Evolutionary conservation across 495 filamentous ascomycete species (phyloP).

Genomic region (Cryomyces minteri): DNA sequence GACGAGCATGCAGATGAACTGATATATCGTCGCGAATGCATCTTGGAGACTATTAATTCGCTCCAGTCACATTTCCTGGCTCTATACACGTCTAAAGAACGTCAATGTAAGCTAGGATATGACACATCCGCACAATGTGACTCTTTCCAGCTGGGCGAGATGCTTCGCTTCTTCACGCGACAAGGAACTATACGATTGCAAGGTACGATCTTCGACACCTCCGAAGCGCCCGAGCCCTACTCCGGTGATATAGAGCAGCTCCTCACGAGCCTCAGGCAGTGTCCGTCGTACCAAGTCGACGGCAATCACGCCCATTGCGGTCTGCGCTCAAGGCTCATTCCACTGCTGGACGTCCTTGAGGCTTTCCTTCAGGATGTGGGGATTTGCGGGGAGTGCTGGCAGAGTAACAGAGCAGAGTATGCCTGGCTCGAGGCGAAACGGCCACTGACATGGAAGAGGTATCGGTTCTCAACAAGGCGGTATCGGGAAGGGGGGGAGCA

Average conservation of each 20-base stretch:
- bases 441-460: constrained; percentile 16
- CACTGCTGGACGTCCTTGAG: constrained; percentile 41
- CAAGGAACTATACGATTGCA: constrained; percentile 22
- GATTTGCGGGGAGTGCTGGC: constrained; percentile 28
- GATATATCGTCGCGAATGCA: constrained; percentile 44
- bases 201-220: constrained; percentile 16
- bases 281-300: constrained; percentile 66
- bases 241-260: constrained; percentile 30
- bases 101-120: constrained; percentile 60
- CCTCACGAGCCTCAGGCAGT: constrained; percentile 36
- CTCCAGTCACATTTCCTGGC: constrained; percentile 54
- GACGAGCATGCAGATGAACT: constrained; percentile 42
- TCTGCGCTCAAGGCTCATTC: constrained; percentile 43
- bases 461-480: not conserved
- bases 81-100: constrained; percentile 39
- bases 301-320: constrained; percentile 62
- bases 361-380: constrained; percentile 20
- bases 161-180: constrained; percentile 54
- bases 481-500: not conserved
- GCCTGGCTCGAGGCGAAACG: constrained; percentile 19
- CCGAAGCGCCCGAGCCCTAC: constrained; percentile 16
- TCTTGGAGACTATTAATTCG: constrained; percentile 60
- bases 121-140: constrained; percentile 61
- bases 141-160: constrained; percentile 72
- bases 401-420: constrained; percentile 11